A percentile compares a stretch with the other conserved stretches of the same genome.
phyloP scores from a whole-genome alignment of 352 stramenopile species.

The Globisporangium uncinulatum region DNA sequence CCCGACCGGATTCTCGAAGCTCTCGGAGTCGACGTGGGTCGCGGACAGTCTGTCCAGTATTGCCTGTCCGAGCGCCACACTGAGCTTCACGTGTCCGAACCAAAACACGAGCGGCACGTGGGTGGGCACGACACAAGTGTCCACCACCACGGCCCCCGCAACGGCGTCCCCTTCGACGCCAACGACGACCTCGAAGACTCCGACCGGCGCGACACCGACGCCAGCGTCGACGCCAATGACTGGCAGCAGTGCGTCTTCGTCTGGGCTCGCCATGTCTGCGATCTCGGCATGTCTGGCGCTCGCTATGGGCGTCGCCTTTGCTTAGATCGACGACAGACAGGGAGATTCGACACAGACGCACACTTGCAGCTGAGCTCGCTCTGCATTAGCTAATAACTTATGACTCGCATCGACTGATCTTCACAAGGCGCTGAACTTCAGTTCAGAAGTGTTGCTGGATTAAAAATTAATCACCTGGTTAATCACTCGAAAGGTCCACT shows the following conservation, averaged over 20 bases:
- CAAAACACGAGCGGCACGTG: too few relatives aligned
- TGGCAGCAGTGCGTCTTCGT: not conserved
- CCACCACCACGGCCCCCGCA: conserved; percentile 45
- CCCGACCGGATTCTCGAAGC: too few relatives aligned
- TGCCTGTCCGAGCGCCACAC: too few relatives aligned
- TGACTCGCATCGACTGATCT: not conserved
- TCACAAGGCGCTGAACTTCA: not conserved
- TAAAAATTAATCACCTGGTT: too few relatives aligned
- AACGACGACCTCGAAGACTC: conserved; percentile 46
- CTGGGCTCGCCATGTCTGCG: not conserved
- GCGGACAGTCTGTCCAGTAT: too few relatives aligned
- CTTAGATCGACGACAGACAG: not conserved
- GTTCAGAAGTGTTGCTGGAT: too few relatives aligned
- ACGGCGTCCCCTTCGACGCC: conserved; percentile 55
- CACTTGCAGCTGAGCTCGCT: not conserved
- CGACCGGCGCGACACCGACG: conserved; percentile 33
- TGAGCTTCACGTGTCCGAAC: not conserved
- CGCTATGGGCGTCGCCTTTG: conserved; percentile 1
- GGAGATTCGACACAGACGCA: not conserved
- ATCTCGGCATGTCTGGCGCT: conserved; percentile 5
- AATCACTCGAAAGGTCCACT: too few relatives aligned
- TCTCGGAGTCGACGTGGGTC: too few relatives aligned
- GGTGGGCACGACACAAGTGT: conserved; percentile 3
- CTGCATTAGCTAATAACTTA: not conserved
- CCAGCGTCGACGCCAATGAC: not conserved